These are phyloP conservation scores for Penicillium verhagenii DNA, from an alignment of 495 filamentous ascomycete species.

Conservation along the genomic window DNA sequence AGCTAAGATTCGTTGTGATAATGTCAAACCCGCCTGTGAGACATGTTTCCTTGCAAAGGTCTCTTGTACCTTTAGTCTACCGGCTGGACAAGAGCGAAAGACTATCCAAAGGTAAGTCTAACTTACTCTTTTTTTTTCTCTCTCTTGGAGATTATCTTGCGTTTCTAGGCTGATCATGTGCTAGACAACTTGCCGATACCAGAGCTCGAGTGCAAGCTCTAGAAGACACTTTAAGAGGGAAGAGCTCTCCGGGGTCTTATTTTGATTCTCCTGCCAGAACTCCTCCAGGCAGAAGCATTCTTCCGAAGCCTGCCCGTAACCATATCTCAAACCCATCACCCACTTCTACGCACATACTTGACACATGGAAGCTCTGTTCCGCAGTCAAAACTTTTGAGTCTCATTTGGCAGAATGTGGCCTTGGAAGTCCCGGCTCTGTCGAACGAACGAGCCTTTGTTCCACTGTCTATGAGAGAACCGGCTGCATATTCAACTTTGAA, in stretches of 20 bases:
- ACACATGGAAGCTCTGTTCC: slow-evolving; percentile 21
- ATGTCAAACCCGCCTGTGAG: slow-evolving; percentile 27
- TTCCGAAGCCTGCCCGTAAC: too few relatives aligned
- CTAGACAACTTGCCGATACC: slow-evolving; percentile 26
- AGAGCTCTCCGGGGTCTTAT: too few relatives aligned
- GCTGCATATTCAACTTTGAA: slow-evolving; percentile 22
- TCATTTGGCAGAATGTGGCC: slow-evolving; percentile 26
- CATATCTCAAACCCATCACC: background rate
- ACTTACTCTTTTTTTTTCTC: background rate
- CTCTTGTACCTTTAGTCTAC: slow-evolving; percentile 23
- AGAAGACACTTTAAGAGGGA: slow-evolving; percentile 15
- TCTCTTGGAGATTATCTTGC: background rate
- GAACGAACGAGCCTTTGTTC: slow-evolving; percentile 21
- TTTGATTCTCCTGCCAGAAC: background rate
- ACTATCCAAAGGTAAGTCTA: slow-evolving; percentile 22
- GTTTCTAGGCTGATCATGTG: slow-evolving; percentile 6
- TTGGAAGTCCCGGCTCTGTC: slow-evolving; percentile 16
- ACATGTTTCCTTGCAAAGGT: slow-evolving; percentile 23
- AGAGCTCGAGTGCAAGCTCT: slow-evolving; percentile 23
- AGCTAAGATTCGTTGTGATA: slow-evolving; percentile 31
- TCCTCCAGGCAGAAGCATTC: background rate
- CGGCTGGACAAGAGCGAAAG: slow-evolving; percentile 12
- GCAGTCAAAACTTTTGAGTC: slow-evolving; percentile 20
- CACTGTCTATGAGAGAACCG: slow-evolving; percentile 16
- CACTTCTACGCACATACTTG: background rate